phyloP scores from a whole-genome alignment of 2,329 filamentous ascomycete species.

The Aureobasidium sp. region DNA sequence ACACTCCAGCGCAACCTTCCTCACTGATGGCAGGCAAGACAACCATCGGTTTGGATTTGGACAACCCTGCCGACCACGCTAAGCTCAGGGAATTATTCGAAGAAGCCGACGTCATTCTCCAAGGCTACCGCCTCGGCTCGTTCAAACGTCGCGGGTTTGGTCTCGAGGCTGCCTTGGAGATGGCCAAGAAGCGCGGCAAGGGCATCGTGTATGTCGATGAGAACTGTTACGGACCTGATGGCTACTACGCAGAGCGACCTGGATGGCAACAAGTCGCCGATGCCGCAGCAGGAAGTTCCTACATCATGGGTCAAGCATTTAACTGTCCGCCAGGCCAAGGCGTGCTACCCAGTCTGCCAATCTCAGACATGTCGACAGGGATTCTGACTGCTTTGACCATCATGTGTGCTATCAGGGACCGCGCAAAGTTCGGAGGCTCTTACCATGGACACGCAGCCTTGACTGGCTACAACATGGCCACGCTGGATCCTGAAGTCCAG shows the following conservation, averaged over 20 bases:
- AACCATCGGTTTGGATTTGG: constrained; percentile 40
- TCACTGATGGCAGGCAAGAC: constrained; percentile 49
- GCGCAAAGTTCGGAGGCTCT: constrained; percentile 29
- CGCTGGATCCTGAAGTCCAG: constrained; percentile 29
- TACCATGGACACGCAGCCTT: constrained; percentile 31
- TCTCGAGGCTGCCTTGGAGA: constrained; percentile 34
- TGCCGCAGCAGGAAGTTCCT: constrained; percentile 36
- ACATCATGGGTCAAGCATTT: constrained; percentile 31
- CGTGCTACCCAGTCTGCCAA: constrained; percentile 25
- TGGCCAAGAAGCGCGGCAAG: constrained; percentile 34
- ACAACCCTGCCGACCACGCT: constrained; percentile 32
- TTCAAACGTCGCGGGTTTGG: constrained; percentile 44
- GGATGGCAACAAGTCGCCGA: constrained; percentile 52
- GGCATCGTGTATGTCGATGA: constrained; percentile 45
- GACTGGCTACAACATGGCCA: constrained; percentile 27
- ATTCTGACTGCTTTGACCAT: constrained; percentile 24
- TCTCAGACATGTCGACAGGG: constrained; percentile 28
- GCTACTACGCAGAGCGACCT: constrained; percentile 39
- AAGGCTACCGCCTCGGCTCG: constrained; percentile 44
- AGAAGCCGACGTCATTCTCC: constrained; percentile 46
- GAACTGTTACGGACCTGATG: constrained; percentile 50
- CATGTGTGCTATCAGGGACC: constrained; percentile 27
- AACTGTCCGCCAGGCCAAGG: constrained; percentile 24
- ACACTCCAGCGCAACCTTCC: constrained; percentile 28
- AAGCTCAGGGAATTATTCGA: constrained; percentile 37